Evolutionary conservation across 441 rosid genomes (phyloP).

Genomic region (Euphorbia celastroides): DNA sequence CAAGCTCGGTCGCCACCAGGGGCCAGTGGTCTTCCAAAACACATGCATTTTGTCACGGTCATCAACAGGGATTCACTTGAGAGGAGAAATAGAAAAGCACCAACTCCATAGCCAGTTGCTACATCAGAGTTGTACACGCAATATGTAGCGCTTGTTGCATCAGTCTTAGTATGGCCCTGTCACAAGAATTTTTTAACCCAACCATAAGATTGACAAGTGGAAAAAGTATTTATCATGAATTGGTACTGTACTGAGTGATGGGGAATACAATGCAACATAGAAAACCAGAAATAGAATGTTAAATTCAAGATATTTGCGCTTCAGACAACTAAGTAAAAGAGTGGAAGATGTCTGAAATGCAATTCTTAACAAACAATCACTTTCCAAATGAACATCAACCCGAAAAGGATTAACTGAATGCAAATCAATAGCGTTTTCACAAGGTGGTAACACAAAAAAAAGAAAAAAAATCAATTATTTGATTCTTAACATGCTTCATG

Average conservation of each 20-base stretch:
- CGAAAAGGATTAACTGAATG: neutral
- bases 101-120: constrained; percentile 95
- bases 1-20: constrained; percentile 86
- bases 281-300: too few species aligned
- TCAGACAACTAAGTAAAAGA: neutral
- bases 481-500: neutral
- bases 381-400: too few species aligned
- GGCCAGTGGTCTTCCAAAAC: constrained; percentile 74
- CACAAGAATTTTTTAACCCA: constrained; percentile 10
- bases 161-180: constrained; percentile 51
- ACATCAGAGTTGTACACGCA: constrained; percentile 83
- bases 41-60: constrained; percentile 92
- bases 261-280: too few species aligned
- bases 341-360: neutral
- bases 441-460: too few species aligned
- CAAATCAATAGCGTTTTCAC: neutral
- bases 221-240: too few species aligned
- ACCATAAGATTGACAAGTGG: neutral
- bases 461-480: neutral
- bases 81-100: constrained; percentile 84
- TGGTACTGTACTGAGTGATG: too few species aligned
- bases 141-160: constrained; percentile 47
- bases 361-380: too few species aligned
- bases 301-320: too few species aligned
- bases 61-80: constrained; percentile 71